A percentile compares a stretch with the other conserved stretches of the same genome.
Conservation (phyloP, 352 stramenopile species). For the Globisporangium apiculatum region DNA sequence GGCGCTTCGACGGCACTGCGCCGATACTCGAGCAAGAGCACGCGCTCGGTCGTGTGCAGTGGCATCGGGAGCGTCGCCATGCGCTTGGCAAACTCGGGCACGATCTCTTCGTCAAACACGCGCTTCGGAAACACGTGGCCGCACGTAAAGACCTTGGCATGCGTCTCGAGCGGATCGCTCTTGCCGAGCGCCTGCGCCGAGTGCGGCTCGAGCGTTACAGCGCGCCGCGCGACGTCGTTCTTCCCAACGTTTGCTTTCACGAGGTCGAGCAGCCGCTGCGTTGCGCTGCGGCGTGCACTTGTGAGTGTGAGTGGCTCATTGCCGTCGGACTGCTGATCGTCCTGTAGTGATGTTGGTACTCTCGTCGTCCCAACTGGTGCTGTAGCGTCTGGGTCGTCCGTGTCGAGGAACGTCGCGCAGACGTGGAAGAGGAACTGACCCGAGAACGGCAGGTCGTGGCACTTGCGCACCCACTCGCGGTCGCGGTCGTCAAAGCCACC, state of each 20-base stretch:
- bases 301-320: not conserved
- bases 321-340: not conserved
- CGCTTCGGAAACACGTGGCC: conserved; percentile 80
- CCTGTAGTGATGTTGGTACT: not conserved
- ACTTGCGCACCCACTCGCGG: conserved; percentile 68
- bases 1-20: conserved; percentile 52
- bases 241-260: conserved; percentile 73
- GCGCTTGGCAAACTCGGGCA: conserved; percentile 76
- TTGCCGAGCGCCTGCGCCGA: conserved; percentile 63
- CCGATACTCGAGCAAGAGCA: conserved; percentile 64
- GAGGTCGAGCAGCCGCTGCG: conserved; percentile 41
- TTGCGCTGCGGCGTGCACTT: conserved; percentile 6
- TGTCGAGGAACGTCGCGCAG: conserved; percentile 52
- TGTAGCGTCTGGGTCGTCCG: conserved; percentile 7
- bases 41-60: conserved; percentile 54
- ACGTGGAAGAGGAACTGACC: conserved; percentile 78
- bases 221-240: conserved; percentile 50
- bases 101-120: conserved; percentile 79
- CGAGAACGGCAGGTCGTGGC: conserved; percentile 66
- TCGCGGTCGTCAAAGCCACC: conserved; percentile 63
- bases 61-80: conserved; percentile 56
- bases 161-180: conserved; percentile 79
- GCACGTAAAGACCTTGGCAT: conserved; percentile 82
- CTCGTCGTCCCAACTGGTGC: no score
- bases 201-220: conserved; percentile 54